Conservation (phyloP, 163 green algal genomes). For the Chlamydomonas reinhardtii region DNA sequence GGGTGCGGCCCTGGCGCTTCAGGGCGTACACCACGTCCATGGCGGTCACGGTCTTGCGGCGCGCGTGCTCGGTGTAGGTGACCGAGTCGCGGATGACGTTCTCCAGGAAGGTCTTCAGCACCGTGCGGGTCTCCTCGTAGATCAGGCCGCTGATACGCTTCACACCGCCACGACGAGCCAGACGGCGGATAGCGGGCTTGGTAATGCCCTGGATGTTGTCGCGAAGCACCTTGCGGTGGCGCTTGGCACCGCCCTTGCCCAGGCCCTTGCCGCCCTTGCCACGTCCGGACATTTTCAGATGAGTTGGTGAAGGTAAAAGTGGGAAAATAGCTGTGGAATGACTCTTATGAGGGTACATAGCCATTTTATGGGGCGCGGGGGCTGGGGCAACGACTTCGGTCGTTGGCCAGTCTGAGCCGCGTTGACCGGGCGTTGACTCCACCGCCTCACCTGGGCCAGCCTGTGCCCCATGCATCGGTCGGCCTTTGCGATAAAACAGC, state of each 20-base stretch:
- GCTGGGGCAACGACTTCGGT: too few species aligned
- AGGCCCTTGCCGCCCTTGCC: slow-evolving; percentile 95
- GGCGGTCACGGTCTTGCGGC: slow-evolving; percentile 93
- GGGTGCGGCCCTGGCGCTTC: slow-evolving; percentile 96
- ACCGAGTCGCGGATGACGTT: slow-evolving; percentile 62
- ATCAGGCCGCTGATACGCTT: slow-evolving; percentile 97
- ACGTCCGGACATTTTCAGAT: slow-evolving; percentile 66
- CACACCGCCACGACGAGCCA: slow-evolving; percentile 90
- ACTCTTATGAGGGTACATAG: too few species aligned
- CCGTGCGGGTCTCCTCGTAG: slow-evolving; percentile 97
- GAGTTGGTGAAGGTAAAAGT: too few species aligned
- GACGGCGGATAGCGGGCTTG: slow-evolving; percentile 93
- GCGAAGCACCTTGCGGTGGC: slow-evolving; percentile 94
- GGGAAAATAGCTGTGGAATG: too few species aligned
- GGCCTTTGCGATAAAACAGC: too few species aligned
- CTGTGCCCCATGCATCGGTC: too few species aligned
- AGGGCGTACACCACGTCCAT: not conserved
- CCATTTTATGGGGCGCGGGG: too few species aligned
- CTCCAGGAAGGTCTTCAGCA: slow-evolving; percentile 76
- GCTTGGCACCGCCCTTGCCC: slow-evolving; percentile 95
- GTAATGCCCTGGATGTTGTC: slow-evolving; percentile 98
- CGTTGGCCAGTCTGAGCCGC: too few species aligned
- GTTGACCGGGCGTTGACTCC: too few species aligned
- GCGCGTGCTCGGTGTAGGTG: slow-evolving; percentile 98
- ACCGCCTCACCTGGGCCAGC: too few species aligned